Conservation (phyloP, 495 filamentous ascomycete genomes). For the Symbiotaphrina buchneri region DNA sequence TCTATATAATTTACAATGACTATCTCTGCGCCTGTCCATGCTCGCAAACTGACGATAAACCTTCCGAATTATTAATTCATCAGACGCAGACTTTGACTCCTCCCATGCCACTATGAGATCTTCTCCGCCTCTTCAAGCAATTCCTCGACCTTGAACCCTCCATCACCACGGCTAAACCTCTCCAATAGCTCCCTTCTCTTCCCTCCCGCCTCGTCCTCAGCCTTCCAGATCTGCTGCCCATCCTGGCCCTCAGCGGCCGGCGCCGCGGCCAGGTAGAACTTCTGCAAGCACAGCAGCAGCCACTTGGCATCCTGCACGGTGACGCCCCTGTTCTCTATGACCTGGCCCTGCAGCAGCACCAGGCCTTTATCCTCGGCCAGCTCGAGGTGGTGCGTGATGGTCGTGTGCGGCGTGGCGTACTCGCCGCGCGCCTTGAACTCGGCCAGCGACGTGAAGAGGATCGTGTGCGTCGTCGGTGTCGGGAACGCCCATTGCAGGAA, state of each 20-base stretch:
- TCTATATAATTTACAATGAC: no score
- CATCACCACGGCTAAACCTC: slow-evolving; percentile 59
- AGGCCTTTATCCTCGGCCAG: slow-evolving; percentile 45
- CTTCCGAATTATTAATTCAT: no score
- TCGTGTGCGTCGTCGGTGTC: slow-evolving; percentile 43
- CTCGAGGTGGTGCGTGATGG: slow-evolving; percentile 74
- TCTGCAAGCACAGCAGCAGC: slow-evolving; percentile 85
- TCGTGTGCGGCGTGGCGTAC: slow-evolving; percentile 78
- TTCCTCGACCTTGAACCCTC: slow-evolving; percentile 56
- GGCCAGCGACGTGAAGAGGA: slow-evolving; percentile 81
- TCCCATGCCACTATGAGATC: slow-evolving; percentile 12
- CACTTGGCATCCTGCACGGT: slow-evolving; percentile 59
- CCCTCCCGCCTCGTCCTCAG: slow-evolving; percentile 21
- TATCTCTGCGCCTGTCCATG: no score
- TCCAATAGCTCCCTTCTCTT: slow-evolving; percentile 45
- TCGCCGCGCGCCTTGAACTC: slow-evolving; percentile 84
- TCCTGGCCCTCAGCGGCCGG: no score
- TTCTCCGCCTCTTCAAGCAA: slow-evolving; percentile 74
- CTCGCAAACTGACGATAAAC: no score
- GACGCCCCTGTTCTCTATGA: slow-evolving; percentile 57
- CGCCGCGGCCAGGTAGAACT: slow-evolving; percentile 56
- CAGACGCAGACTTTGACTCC: no score
- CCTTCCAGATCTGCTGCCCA: no score
- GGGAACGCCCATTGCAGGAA: slow-evolving; percentile 61
- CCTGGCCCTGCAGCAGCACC: slow-evolving; percentile 64